phyloP scores from a whole-genome alignment of 1,139 yeast genomes.

The Torulaspora globosa region DNA sequence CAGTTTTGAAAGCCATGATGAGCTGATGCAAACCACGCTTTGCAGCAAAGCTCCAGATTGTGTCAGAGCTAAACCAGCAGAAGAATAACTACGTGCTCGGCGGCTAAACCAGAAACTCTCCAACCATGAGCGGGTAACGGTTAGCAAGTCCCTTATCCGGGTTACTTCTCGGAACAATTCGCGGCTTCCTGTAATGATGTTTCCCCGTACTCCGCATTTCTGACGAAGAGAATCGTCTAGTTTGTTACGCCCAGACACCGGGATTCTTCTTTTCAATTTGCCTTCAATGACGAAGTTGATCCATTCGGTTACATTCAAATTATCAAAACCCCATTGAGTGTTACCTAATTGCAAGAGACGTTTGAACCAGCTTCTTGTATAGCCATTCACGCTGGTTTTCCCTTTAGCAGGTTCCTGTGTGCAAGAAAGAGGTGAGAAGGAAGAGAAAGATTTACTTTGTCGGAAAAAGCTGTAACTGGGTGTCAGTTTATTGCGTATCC shows the following conservation, averaged over 20 bases:
- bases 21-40: not conserved
- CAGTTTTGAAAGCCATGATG: too few species aligned
- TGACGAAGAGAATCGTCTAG: too few species aligned
- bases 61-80: too few species aligned
- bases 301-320: not conserved
- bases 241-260: slow-evolving; percentile 8
- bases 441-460: not conserved
- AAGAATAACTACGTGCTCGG: not conserved
- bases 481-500: not conserved
- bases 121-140: not conserved
- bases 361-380: slow-evolving; percentile 6
- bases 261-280: slow-evolving; percentile 5
- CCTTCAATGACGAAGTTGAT: not conserved
- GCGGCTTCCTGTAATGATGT: slow-evolving; percentile 2
- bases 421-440: not conserved
- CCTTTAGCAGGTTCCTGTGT: not conserved
- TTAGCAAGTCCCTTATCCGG: too few species aligned
- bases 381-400: not conserved
- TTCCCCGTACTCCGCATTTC: not conserved
- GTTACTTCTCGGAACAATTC: not conserved
- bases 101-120: not conserved
- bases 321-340: not conserved
- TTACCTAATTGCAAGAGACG: not conserved
- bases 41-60: too few species aligned
- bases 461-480: not conserved